These are phyloP conservation scores for Nematocida sp. DNA, from an alignment of 371 early-diverging fungal species.

Conservation along the genomic window DNA sequence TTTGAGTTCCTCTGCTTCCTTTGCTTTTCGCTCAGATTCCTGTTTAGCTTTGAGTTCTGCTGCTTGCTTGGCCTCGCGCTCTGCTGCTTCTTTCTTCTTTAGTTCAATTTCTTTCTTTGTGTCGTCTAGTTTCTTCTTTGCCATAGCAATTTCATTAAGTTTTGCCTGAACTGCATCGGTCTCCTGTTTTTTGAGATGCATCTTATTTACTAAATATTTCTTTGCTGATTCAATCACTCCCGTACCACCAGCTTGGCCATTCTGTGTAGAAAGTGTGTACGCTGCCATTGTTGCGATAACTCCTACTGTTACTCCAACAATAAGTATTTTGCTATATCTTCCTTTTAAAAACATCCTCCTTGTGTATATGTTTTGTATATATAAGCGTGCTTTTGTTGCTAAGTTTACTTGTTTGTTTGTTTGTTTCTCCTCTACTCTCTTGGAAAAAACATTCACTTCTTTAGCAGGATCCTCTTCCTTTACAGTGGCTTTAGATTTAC, in stretches of 20 bases:
- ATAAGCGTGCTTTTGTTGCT: not conserved
- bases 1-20: slow-evolving; percentile 14
- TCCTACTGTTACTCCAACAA: not conserved
- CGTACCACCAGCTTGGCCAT: not conserved
- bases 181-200: not conserved
- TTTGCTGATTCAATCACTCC: not conserved
- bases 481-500: not conserved
- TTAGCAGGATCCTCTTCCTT: not conserved
- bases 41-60: slow-evolving; percentile 25
- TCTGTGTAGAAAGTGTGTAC: not conserved
- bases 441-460: not conserved
- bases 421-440: slow-evolving; percentile 1
- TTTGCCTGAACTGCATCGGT: not conserved
- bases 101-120: not conserved
- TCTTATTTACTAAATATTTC: not conserved
- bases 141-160: not conserved
- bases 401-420: slow-evolving; percentile 6
- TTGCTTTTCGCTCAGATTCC: slow-evolving; percentile 15
- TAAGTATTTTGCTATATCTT: not conserved
- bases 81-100: slow-evolving; percentile 3
- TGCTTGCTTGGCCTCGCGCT: slow-evolving; percentile 19
- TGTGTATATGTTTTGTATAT: slow-evolving; percentile 9
- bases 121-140: not conserved
- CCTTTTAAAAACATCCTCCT: not conserved
- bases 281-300: not conserved